Conservation (phyloP, 768 basidiomycete species). For the Tephrocybe sp. region DNA sequence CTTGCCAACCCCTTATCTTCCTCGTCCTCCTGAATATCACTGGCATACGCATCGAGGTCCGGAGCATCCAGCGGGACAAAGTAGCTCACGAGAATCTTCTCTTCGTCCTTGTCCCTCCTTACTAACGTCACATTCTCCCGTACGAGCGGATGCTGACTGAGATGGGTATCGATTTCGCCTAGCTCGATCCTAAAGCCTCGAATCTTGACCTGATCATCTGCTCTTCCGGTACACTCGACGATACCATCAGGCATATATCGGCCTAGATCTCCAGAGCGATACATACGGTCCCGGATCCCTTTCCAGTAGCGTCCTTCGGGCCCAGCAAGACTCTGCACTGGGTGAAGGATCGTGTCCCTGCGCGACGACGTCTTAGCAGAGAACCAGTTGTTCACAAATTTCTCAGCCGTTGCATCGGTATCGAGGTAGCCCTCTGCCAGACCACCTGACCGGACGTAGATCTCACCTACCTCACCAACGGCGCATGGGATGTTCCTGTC, state of each 20-base stretch:
- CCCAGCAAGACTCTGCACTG: conserved; percentile 51
- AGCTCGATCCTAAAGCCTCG: conserved; percentile 98
- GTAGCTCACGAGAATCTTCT: conserved; percentile 97
- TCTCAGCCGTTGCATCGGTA: conserved; percentile 75
- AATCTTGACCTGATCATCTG: conserved; percentile 99
- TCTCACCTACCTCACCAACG: conserved; percentile 96
- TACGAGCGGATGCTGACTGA: conserved; percentile 88
- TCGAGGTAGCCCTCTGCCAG: conserved; percentile 95
- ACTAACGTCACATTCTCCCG: conserved; percentile 99
- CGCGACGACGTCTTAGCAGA: conserved; percentile 42
- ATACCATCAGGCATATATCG: conserved; percentile 89
- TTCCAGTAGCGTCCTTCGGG: conserved; percentile 86
- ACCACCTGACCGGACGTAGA: conserved; percentile 95
- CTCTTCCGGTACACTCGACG: conserved; percentile 95
- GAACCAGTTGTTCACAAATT: conserved; percentile 97
- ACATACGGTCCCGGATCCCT: conserved; percentile 96
- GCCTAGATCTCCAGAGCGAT: conserved; percentile 94
- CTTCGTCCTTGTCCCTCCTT: conserved; percentile 96
- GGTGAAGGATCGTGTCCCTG: conserved; percentile 72
- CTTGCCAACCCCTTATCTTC: conserved; percentile 60
- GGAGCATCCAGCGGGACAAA: conserved; percentile 84
- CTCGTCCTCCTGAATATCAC: conserved; percentile 56
- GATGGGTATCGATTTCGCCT: conserved; percentile 95
- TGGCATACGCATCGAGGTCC: conserved; percentile 65
- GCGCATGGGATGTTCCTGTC: conserved; percentile 86